These are phyloP conservation scores for Porpolomopsis calyptriformis DNA, from an alignment of 768 basidiomycete species.

Conservation along the genomic window DNA sequence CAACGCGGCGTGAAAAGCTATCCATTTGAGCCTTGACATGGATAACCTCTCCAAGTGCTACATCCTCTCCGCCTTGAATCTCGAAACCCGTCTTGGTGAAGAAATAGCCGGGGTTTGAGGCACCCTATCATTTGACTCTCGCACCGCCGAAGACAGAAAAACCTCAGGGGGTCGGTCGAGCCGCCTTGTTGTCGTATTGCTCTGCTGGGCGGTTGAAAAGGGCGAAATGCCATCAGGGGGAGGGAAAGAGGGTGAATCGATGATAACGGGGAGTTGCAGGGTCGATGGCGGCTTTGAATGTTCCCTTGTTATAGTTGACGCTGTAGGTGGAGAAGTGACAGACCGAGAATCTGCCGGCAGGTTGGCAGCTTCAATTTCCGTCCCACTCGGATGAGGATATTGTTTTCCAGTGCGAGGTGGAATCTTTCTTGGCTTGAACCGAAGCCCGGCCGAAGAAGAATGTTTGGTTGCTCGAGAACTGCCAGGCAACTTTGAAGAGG, in stretches of 20 bases:
- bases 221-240: constrained; percentile 14
- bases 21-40: too few relatives aligned
- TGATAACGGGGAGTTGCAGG: constrained; percentile 5
- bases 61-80: constrained; percentile 26
- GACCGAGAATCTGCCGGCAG: neutral
- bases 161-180: constrained; percentile 20
- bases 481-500: constrained; percentile 24
- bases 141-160: constrained; percentile 20
- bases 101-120: constrained; percentile 23
- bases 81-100: constrained; percentile 17
- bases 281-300: neutral
- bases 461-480: neutral
- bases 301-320: too few relatives aligned
- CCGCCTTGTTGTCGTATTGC: constrained; percentile 17
- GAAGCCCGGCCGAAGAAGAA: neutral
- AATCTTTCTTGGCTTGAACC: constrained; percentile 1
- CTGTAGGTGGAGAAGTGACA: neutral
- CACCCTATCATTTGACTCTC: constrained; percentile 10
- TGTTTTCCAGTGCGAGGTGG: constrained; percentile 3
- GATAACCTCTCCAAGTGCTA: too few relatives aligned
- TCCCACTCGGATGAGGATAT: constrained; percentile 9
- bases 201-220: constrained; percentile 11
- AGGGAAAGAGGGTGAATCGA: constrained; percentile 13
- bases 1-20: too few relatives aligned
- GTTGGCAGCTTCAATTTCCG: neutral